Evolutionary conservation across 208 protist species (phyloP).

Genomic region (Acanthamoeba healyi): DNA sequence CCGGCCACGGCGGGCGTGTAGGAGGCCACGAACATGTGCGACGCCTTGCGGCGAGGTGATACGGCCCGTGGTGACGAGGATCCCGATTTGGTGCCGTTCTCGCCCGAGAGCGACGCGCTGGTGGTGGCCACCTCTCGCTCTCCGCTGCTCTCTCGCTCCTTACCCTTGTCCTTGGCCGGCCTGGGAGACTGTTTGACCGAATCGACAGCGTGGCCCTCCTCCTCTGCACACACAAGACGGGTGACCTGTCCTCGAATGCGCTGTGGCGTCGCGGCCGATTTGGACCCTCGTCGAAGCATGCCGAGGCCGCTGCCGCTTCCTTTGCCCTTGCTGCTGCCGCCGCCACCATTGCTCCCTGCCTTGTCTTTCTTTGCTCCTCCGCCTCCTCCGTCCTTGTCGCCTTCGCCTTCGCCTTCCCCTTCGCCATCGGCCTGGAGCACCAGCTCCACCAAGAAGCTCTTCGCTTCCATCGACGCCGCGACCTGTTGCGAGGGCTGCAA

Average conservation of each 20-base stretch:
- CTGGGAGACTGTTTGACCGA: neutral
- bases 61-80: neutral
- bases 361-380: neutral
- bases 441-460: neutral
- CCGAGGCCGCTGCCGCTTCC: neutral
- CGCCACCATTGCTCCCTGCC: neutral
- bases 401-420: neutral
- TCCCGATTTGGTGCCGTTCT: no score
- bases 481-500: neutral
- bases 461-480: slow-evolving; percentile 36
- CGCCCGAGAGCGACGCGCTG: neutral
- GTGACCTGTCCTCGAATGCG: neutral
- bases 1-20: slow-evolving; percentile 19
- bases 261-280: neutral
- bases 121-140: neutral
- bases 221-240: neutral
- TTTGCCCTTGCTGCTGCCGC: neutral
- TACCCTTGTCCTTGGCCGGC: neutral
- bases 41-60: neutral
- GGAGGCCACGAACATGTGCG: neutral
- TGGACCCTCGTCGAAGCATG: neutral
- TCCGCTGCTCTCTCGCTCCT: neutral
- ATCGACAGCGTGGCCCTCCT: neutral
- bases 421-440: neutral
- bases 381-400: neutral